Evolutionary conservation across 2,329 filamentous ascomycete genomes (phyloP), one percentile per base, ranked within the genome.

Genomic region (Nothophaeocryptopus gaeumannii): DNA sequence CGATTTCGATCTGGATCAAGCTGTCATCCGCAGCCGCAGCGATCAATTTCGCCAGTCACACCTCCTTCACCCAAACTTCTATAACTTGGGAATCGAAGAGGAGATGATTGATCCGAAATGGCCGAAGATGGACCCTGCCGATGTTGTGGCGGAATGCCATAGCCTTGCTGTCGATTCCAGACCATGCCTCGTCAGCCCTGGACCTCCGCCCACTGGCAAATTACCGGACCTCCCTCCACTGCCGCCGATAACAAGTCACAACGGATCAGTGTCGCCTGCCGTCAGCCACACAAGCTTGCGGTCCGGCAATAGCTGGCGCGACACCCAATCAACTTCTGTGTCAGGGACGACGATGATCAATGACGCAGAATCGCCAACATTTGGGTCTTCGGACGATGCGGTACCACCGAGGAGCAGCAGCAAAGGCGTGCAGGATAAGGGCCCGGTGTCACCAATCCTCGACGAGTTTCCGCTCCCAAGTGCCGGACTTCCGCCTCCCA

Each of bases 21-120:
- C 83, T 3, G 83, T 91, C 58, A 89, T 93, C 47, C 78, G 87
- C 5, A 81, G 85, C 60, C 78, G 87, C 42, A 91, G 86, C 2
- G 88, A 92, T 60, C 79, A 78, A 14, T 91, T 89, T 65, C 79
- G 86, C 33, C 80, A 83, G 55, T 80, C 81, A 32, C 89, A 93
- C 68, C 70, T 89, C 5, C 71, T 93, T 12, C 88, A 93, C 65
- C 85, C 88, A n/a, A 91, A 91, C 67, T 92, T 93, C 67, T 91
- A 88, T 65, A 85, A 79, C 33, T 77, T 88, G 38, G 92, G 88
- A 0, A 78, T 88, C 40, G 88, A 93, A 55, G 86, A 88, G 2
- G 88, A 93, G 66, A 81, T 90, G 64, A 84, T 78, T 0, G 88
- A 93, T 61, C 84, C 85, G 36, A 82, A 88, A 44, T 93, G 86